Conservation (phyloP, 1,284 basidiomycete genomes). For the Gymnopus androsaceus region DNA sequence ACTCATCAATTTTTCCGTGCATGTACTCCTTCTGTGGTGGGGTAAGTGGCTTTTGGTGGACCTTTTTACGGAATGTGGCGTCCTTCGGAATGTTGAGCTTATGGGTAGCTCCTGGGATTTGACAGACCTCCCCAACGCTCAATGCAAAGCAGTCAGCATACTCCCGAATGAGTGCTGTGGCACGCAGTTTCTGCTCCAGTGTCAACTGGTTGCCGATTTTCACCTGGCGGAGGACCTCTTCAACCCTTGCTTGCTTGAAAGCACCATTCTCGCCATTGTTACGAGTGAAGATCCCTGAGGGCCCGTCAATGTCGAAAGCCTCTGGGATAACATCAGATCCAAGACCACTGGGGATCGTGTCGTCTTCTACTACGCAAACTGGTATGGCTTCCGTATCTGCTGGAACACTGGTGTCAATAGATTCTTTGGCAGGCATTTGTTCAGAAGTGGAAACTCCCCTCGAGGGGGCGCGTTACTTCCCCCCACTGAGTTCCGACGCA, state of each 20-base stretch:
- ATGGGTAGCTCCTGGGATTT: slow-evolving; percentile 11
- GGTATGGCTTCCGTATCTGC: background rate
- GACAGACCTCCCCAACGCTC: slow-evolving; percentile 12
- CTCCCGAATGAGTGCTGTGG: background rate
- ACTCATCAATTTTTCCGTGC: slow-evolving; percentile 29
- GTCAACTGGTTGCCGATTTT: slow-evolving; percentile 10
- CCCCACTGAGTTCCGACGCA: slow-evolving; percentile 5
- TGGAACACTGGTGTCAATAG: background rate
- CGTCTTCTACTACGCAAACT: too few relatives aligned
- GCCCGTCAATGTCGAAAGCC: background rate
- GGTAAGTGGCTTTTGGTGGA: slow-evolving; percentile 28
- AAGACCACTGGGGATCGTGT: too few relatives aligned
- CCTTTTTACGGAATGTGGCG: slow-evolving; percentile 25
- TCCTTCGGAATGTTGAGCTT: slow-evolving; percentile 14
- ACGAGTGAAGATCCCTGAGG: background rate
- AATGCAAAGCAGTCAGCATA: slow-evolving; percentile 18
- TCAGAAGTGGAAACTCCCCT: slow-evolving; percentile 1
- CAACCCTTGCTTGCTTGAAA: background rate
- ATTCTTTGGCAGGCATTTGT: background rate
- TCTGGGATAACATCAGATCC: slow-evolving; percentile 10
- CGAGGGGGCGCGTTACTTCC: slow-evolving; percentile 9
- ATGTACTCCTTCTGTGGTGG: slow-evolving; percentile 32
- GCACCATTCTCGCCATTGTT: background rate
- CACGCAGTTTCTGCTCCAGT: background rate
- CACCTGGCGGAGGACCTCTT: slow-evolving; percentile 8